Evolutionary conservation across 1,139 yeast species (phyloP), one percentile per base, ranked within the genome.

Genomic region (Blastobotrys indianensis): DNA sequence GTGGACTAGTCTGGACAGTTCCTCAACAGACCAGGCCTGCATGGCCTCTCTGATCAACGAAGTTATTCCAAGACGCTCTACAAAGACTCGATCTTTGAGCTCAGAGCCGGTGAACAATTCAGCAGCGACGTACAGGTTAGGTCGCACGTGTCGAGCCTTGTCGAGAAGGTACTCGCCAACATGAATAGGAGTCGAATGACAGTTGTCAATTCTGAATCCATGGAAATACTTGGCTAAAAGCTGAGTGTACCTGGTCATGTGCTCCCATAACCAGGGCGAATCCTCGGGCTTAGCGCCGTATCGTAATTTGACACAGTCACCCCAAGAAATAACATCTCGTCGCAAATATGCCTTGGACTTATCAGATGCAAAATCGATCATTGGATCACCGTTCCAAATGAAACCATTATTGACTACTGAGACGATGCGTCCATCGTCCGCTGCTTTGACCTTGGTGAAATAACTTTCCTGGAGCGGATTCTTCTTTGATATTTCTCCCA

Each of bases 321-420:
- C 94, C 98, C 98, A 92, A 28, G 90, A 87, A 56, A 92, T 88
- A 13, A 92, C 95, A 64, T 92, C 96, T 63, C 98, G 78, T 48
- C 95, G 75, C 46, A 92, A 68, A 60, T 92, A 92, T 2, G 95
- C 92, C 58, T 79, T 82, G 9, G 95, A 80, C 48, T 80, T 57
- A 31, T 73, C 67, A 1, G 95, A 85, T 0, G 97, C 98, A 73
- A 90, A 92, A 64, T 92, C 97, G 5, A 87, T 82, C 50, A 90
- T 67, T 2, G 97, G 97, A 56, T 90, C 83, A 11, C 96, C 97
- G 45, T 88, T 92, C 98, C 98, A 92, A 47, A 92, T 88, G 97
- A 97, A 92, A 38, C 98, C 98, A 60, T 92, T 92, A 61, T 92
- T 92, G 4, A 96, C 97, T 51, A 92, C 69, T 1, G 90, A 86